phyloP scores from a whole-genome alignment of 805 yeast species.

The Saturnispora sanitii region DNA sequence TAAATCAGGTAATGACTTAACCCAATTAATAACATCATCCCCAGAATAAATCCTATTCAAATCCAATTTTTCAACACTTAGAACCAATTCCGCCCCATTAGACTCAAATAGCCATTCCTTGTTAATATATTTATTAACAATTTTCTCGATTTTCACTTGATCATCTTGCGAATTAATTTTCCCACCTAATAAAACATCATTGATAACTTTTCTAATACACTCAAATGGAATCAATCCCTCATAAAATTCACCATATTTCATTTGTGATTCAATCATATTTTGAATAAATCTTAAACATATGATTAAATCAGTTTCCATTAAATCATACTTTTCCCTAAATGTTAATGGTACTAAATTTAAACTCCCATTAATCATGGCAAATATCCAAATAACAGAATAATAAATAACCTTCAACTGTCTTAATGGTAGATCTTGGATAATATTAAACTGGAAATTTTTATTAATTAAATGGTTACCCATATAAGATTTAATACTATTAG shows the following conservation, averaged over 20 bases:
- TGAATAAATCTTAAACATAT: slow-evolving; percentile 38
- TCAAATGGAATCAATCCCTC: slow-evolving; percentile 3
- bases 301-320: slow-evolving; percentile 62
- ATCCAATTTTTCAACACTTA: slow-evolving; percentile 11
- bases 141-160: slow-evolving; percentile 23
- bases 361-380: slow-evolving; percentile 51
- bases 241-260: not conserved
- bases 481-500: slow-evolving; percentile 46
- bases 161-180: slow-evolving; percentile 40
- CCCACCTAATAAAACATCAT: slow-evolving; percentile 52
- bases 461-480: slow-evolving; percentile 23
- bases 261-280: slow-evolving; percentile 27
- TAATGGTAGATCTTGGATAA: slow-evolving; percentile 21
- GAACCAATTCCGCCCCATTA: slow-evolving; percentile 3
- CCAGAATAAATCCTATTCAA: slow-evolving; percentile 37
- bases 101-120: slow-evolving; percentile 32
- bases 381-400: slow-evolving; percentile 61
- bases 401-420: slow-evolving; percentile 38
- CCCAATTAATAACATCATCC: slow-evolving; percentile 34
- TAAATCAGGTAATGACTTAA: slow-evolving; percentile 40
- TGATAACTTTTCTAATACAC: slow-evolving; percentile 1
- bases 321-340: slow-evolving; percentile 51
- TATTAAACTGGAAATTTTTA: not conserved
- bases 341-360: slow-evolving; percentile 54
- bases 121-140: slow-evolving; percentile 33